Evolutionary conservation across 345 rosid species (phyloP).

Genomic region (Kernera saxatilis): DNA sequence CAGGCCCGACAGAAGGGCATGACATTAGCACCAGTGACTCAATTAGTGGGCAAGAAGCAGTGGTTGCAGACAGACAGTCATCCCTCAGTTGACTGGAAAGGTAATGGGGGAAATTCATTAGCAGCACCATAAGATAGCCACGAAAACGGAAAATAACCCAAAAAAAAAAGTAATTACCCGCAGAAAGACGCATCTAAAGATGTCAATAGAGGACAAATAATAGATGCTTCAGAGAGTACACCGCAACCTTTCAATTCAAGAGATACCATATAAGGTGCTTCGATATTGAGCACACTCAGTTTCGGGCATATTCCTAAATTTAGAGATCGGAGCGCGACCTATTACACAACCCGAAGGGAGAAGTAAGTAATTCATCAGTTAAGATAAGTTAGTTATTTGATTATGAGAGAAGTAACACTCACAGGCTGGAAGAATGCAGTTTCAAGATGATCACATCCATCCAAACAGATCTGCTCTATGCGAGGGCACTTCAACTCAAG

Average conservation of each 20-base stretch:
- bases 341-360: constrained; percentile 21
- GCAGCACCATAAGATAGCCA: neutral
- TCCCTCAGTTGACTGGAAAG: constrained; percentile 79
- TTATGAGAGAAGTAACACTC: constrained; percentile 32
- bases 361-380: neutral
- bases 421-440: constrained; percentile 86
- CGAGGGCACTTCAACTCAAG: constrained; percentile 76
- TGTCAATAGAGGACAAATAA: constrained; percentile 71
- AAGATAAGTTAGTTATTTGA: constrained; percentile 1
- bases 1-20: constrained; percentile 76
- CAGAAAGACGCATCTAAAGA: constrained; percentile 97
- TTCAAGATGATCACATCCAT: constrained; percentile 98
- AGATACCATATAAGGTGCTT: constrained; percentile 74
- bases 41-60: constrained; percentile 72
- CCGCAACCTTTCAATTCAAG: constrained; percentile 98
- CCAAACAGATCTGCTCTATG: constrained; percentile 80
- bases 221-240: constrained; percentile 72
- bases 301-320: constrained; percentile 97
- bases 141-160: neutral
- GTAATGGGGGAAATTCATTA: constrained; percentile 3
- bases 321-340: constrained; percentile 87
- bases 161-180: constrained; percentile 38
- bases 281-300: constrained; percentile 59
- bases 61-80: constrained; percentile 78
- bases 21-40: constrained; percentile 90